phyloP scores from a whole-genome alignment of 2,329 filamentous ascomycete genomes.

The Epicoccum sorghinum region DNA sequence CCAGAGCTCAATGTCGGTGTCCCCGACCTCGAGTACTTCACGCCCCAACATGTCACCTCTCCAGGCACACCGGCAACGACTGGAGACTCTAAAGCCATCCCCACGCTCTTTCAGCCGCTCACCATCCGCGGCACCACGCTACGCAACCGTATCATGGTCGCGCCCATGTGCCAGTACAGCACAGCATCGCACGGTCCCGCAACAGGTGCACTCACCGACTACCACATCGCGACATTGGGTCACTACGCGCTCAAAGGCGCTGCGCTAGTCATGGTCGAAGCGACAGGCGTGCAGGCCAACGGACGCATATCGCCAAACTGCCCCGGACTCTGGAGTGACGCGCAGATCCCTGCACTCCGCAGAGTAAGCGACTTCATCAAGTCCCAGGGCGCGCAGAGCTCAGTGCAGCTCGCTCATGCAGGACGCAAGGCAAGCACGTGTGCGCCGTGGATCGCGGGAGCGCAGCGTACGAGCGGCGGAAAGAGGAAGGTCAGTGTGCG shows the following conservation, averaged over 20 bases:
- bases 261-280: constrained; percentile 44
- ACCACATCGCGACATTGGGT: constrained; percentile 47
- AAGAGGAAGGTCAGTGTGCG: constrained; percentile 37
- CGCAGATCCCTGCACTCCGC: constrained; percentile 43
- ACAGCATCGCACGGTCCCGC: constrained; percentile 42
- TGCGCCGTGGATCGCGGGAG: constrained; percentile 38
- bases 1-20: constrained; percentile 37
- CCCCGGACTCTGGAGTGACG: constrained; percentile 45
- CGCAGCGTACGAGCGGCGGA: constrained; percentile 21
- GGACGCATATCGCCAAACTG: constrained; percentile 47
- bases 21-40: constrained; percentile 51
- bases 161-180: constrained; percentile 49
- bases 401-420: constrained; percentile 46
- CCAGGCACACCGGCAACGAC: constrained; percentile 45
- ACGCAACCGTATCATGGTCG: constrained; percentile 46
- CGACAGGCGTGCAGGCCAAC: constrained; percentile 44
- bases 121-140: constrained; percentile 44
- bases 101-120: constrained; percentile 46
- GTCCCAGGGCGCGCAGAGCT: constrained; percentile 38
- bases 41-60: constrained; percentile 50
- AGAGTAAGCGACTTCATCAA: constrained; percentile 46
- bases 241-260: constrained; percentile 50
- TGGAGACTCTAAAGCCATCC: constrained; percentile 19
- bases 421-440: constrained; percentile 44
- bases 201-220: constrained; percentile 46